These are phyloP conservation scores for Chalciporus chontae DNA, from an alignment of 768 basidiomycete species.

Conservation along the genomic window DNA sequence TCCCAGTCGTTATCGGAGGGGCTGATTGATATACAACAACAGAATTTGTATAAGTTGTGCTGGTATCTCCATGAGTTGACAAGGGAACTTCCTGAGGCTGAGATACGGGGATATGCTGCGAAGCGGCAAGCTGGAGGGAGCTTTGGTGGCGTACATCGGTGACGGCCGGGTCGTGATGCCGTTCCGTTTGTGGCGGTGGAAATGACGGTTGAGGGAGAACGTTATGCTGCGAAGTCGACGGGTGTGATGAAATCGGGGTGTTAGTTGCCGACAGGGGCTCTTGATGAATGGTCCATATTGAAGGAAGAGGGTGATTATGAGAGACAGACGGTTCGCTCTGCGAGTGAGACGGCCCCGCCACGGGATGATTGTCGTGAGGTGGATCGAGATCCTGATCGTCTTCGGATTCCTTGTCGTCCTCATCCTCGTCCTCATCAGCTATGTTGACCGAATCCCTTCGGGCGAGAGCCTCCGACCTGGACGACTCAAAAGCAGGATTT, in stretches of 20 bases:
- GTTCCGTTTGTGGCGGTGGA: conserved; percentile 21
- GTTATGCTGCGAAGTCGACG: conserved; percentile 25
- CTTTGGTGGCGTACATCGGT: conserved; percentile 28
- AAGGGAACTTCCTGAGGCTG: conserved; percentile 30
- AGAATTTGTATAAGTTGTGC: conserved; percentile 25
- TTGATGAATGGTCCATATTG: conserved; percentile 33
- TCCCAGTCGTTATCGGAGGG: conserved; percentile 31
- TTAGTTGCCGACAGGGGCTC: conserved; percentile 25
- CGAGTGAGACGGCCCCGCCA: conserved; percentile 30
- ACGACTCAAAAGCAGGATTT: conserved; percentile 36
- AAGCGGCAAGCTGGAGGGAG: conserved; percentile 27
- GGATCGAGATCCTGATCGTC: conserved; percentile 31
- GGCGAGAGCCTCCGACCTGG: conserved; percentile 27
- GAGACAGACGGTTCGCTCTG: conserved; percentile 22
- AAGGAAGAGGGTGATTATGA: conserved; percentile 29
- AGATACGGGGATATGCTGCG: conserved; percentile 24
- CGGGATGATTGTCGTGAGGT: conserved; percentile 21
- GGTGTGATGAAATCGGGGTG: conserved; percentile 32
- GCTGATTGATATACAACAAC: conserved; percentile 33
- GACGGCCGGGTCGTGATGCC: conserved; percentile 25
- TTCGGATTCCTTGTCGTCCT: conserved; percentile 37
- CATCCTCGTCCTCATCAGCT: conserved; percentile 31
- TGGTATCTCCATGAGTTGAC: conserved; percentile 22
- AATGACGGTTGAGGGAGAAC: conserved; percentile 31
- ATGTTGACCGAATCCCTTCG: conserved; percentile 25